Base-by-base conservation (phyloP, 179 eudicot species). In the Pouteria campechiana region DNA sequence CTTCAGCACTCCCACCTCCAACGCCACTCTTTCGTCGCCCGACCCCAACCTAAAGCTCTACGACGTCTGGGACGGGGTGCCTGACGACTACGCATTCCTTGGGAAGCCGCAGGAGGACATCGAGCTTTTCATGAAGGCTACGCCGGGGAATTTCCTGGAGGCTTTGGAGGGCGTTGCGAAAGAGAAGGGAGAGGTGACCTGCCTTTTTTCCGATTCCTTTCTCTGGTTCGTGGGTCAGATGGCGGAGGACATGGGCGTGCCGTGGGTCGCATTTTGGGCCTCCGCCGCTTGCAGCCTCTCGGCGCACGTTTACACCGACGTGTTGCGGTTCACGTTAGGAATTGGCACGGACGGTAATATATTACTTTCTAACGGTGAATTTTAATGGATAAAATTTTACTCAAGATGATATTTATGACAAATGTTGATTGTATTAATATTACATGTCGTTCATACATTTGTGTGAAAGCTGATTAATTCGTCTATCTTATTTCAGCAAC, bases 11-110 rank as follows among this genome's bases (percentile, higher is more conserved):
- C 3, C 29, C 14, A 9, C 10, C 11, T 41, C 30, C 21, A 41
- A 41, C 13, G 13, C 8, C 13, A 9, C 13, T 4, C n/a, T 41
- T 4, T 41, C 25, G 22, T 7, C 7, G 9, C 4, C 13, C 40
- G 14, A 5, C 6, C 15, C 40, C 8, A 35, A 58, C 18, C 21
- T 58, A 0, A 50, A 38, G 18, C 13, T 21, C 1, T 50, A 32
- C 44, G 45, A 58, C 15, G 38, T 58, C 3, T 58, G 45, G 45
- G 64, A 58, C 31, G 64, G 64, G 6, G 45, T 50, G 17, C 51
- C 45, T 12, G 28, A 42, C 4, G 52, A 33, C 27, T 50, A 44
- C 35, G 52, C 36, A 8, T 35, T 44, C 50, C 35, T 49, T 36
- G 57, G 57, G 7, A 42, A 3, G 16, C 50, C 45, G 11, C 39